Evolutionary conservation across 192 early-diverging fungal species (phyloP), one percentile per base, ranked within the genome.

Genomic region (Lobosporangium transversale): DNA sequence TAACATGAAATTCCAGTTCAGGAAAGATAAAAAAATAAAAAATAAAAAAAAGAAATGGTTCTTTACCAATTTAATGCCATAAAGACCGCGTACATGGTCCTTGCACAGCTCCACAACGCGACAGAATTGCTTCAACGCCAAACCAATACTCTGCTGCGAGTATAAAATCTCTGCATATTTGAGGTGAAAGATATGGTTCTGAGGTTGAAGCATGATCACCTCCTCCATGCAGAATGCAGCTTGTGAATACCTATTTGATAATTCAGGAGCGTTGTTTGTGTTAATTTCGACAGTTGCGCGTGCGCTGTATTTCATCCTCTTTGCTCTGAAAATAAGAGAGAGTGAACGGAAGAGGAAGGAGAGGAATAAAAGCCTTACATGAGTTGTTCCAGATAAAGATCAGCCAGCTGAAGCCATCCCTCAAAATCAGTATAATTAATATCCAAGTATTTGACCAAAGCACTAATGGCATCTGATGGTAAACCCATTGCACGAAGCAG

Each of bases 151-250:
- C 11, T 89, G 88, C 67, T 92, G 80, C 9, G 94, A 90, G 57
- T 90, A 93, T 35, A 89, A 84, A 35, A 97, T 82, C 68, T 99
- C 97, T 15, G 96, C 97, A 58, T 95, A 95, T 50, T 94, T 92
- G 32, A 95, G 83, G 55, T 95, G 89, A 70, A 86, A 90, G 53
- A 95, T 87, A 66, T 95, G 93, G 81, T 95, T 93, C 54, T 85
- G 81, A n/a, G 95, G 93, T 59, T 92, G 88, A 44, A 94, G 85
- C 60, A 99, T 56, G 50, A 99, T 84, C n/a, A 94, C 71, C 79
- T 99, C 97, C 75, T 99, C 97, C 47, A 92, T 70, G 66, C 94
- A 96, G 70, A 92, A 98, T 15, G 89, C 90, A 6, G 97, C 96
- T 81, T 96, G 94, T 62, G 87, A 74, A 70, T 92, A 91, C 62